Evolutionary conservation across 768 basidiomycete genomes (phyloP), one percentile per base, ranked within the genome.

Genomic region (Sarcodon sp.): DNA sequence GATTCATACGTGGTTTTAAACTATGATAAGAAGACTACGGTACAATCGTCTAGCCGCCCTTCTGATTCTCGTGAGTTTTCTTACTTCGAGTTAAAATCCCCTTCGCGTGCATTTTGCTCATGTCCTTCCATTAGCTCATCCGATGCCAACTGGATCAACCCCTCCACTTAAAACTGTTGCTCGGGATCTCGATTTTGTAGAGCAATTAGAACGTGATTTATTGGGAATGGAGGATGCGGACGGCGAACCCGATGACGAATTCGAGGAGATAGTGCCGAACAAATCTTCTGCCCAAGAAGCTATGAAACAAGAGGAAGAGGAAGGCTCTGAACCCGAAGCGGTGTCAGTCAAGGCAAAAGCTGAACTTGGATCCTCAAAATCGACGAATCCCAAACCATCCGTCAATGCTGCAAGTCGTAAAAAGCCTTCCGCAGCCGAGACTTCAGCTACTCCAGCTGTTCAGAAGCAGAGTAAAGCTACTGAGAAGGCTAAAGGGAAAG

Each of bases 1-100:
- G 86, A 87, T 47, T 78, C 83, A 3, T 72, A 66, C 49, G 66
- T 85, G 32, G 65, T 56, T n/a, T 65, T 87, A 6, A 70, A 61
- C 18, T 75, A 73, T 54, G 75, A 77, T 44, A 65, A 71, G 39
- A 77, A 73, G 55, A 59, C 61, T 21, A 53, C 48, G 7, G 27
- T 41, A 27, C 12, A 27, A 27, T 27, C 61, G 35, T 55, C 59
- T 47, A 52, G 61, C 55, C 63, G 50, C 46, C 59, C 43, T 46
- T 55, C 51, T 2, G 51, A 38, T 7, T 58, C 60, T n/a, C 63
- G 60, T 61, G 53, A 43, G 61, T 62, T 52, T 18, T 35, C 52
- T 31, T 39, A 49, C 21, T 27, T 33, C 50, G 41, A 36, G 51
- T 46, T 12, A 57, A 58, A 31, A 46, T 44, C 11, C 52, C 51